Conservation (phyloP, 768 basidiomycete genomes). For the Crucibulum laeve region DNA sequence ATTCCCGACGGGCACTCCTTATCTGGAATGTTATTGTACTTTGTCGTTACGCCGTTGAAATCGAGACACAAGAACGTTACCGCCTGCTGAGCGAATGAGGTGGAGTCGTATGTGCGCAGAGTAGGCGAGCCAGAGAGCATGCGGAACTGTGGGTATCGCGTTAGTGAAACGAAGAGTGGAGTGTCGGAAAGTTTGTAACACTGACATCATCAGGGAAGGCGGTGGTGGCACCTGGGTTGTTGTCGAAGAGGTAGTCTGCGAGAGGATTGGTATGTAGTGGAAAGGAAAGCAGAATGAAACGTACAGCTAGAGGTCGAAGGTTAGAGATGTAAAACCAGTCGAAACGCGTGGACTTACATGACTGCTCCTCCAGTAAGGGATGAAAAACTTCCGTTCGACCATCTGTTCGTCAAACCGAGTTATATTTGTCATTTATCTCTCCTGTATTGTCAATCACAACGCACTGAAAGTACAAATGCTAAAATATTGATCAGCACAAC, state of each 20-base stretch:
- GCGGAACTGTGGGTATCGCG: constrained; percentile 31
- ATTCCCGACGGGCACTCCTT: constrained; percentile 29
- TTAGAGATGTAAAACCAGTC: too few species aligned
- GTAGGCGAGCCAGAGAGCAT: constrained; percentile 40
- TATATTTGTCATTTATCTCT: too few species aligned
- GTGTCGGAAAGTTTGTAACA: not conserved
- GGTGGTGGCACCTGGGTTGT: constrained; percentile 29
- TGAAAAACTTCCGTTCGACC: constrained; percentile 43
- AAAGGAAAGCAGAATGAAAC: too few species aligned
- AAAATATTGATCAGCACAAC: constrained; percentile 6
- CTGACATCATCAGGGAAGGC: constrained; percentile 37
- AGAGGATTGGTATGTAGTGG: too few species aligned
- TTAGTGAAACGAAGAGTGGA: constrained; percentile 3
- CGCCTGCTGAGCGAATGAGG: constrained; percentile 30
- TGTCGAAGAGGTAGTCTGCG: constrained; percentile 33
- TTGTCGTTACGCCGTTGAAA: constrained; percentile 25
- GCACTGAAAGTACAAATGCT: constrained; percentile 52
- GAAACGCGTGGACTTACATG: constrained; percentile 32
- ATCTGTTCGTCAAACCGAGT: too few species aligned
- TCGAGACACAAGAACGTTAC: constrained; percentile 36
- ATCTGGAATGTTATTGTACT: constrained; percentile 24
- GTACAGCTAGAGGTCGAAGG: too few species aligned
- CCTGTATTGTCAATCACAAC: too few species aligned
- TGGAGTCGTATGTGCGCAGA: constrained; percentile 24
- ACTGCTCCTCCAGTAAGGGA: constrained; percentile 38